Base-by-base conservation (phyloP, 2,329 filamentous ascomycete genomes). In the Apiospora malaysiana region DNA sequence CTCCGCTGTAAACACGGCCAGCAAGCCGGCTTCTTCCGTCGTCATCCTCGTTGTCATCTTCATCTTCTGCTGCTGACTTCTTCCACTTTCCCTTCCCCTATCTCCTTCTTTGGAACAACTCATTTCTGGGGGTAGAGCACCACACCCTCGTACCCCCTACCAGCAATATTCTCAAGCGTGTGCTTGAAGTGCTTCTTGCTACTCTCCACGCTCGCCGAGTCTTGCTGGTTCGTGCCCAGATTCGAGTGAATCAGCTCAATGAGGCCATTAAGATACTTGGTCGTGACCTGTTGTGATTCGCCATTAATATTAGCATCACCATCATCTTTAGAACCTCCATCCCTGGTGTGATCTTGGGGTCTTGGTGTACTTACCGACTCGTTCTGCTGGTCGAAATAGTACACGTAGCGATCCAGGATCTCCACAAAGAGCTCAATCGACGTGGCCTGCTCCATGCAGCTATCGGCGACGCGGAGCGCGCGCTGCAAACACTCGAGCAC, bases 331-430 rank as follows among this genome's bases (percentile, higher is more conserved):
- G 71, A 68, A 37, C 6, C 37, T 18, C 12, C 37, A 18, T 12
- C 14, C 16, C 8, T 14, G 40, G 10, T 9, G 49, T 14, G 42
- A 45, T 45, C 37, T 18, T 18, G 14, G 56, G n/a, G 25, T n/a
- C 5, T 25, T 47, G n/a, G 23, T 40, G 8, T 2, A 79, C 87
- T 78, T 80, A 89, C 96, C 75, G 95, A 95, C 83, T 99, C 96
- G 82, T 99, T 99, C 80, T 97, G 94, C 82, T 99, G 95, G 82
- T 99, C 96, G 84, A 98, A 99, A 85, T 98, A 99, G 82, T 99
- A 99, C 69, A 98, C 95, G 80, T 99, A 99, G 82, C 96, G 91
- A 82, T 99, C 98, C 70, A 99, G 85, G 74, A 99, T 99, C 84
- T 99, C 96, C 71, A 99, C 95, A 82, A 99, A 99, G 67, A 99